Evolutionary conservation across 805 yeast genomes (phyloP).

Genomic region (Henningerozyma blattae): DNA sequence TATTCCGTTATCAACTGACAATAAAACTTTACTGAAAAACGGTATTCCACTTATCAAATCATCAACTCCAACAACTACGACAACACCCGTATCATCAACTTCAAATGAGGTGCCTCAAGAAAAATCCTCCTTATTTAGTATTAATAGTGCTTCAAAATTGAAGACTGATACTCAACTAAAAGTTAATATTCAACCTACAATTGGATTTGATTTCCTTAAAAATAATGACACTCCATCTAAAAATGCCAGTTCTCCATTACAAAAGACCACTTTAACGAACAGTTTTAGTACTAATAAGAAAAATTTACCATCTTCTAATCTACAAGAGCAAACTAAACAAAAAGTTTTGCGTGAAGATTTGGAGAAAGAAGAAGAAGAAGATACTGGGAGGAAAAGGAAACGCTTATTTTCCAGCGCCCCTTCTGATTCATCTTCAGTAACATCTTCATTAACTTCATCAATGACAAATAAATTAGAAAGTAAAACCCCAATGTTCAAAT

Average conservation of each 20-base stretch:
- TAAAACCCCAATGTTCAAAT: background rate
- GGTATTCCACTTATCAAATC: too few relatives aligned
- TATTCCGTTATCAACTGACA: background rate
- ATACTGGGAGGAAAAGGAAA: background rate
- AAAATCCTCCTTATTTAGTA: too few relatives aligned
- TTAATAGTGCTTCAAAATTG: too few relatives aligned
- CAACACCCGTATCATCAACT: too few relatives aligned
- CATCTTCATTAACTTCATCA: too few relatives aligned
- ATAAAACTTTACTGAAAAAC: background rate
- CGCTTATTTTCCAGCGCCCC: constrained; percentile 1
- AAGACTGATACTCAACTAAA: background rate
- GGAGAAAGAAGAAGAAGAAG: background rate
- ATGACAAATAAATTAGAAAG: too few relatives aligned
- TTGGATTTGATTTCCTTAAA: constrained; percentile 23
- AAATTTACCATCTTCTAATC: background rate
- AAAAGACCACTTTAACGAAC: too few relatives aligned
- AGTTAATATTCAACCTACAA: constrained; percentile 15
- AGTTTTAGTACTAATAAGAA: background rate
- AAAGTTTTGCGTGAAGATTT: constrained; percentile 4
- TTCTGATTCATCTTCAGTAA: too few relatives aligned
- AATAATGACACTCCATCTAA: constrained; percentile 12
- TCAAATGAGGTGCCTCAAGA: too few relatives aligned
- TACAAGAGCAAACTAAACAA: constrained; percentile 2
- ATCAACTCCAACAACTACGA: too few relatives aligned
- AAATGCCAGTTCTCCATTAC: too few relatives aligned